Evolutionary conservation across 495 filamentous ascomycete genomes (phyloP).

Genomic region (Tuber brumale): DNA sequence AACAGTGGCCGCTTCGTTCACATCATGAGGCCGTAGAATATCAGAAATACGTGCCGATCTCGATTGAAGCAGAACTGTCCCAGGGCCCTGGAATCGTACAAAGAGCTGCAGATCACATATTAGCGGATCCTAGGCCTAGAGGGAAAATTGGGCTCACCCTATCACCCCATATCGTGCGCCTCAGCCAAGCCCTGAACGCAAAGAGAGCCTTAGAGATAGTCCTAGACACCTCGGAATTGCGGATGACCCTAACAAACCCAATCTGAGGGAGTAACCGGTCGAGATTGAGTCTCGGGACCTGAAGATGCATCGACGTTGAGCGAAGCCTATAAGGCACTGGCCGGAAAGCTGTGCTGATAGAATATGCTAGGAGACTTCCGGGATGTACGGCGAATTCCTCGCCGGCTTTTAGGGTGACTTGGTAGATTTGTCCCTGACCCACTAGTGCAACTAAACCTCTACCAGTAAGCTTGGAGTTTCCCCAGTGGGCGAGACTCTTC

Average conservation of each 20-base stretch:
- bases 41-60: conserved; percentile 69
- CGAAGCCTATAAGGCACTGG: conserved; percentile 80
- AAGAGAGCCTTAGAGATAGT: conserved; percentile 55
- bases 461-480: conserved; percentile 77
- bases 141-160: conserved; percentile 49
- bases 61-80: conserved; percentile 76
- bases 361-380: conserved; percentile 85
- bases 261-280: conserved; percentile 51
- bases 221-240: conserved; percentile 64
- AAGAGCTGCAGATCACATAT: conserved; percentile 56
- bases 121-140: neutral
- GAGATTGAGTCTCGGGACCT: conserved; percentile 60
- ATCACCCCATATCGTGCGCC: conserved; percentile 88
- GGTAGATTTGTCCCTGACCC: conserved; percentile 79
- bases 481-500: conserved; percentile 80
- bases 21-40: conserved; percentile 62
- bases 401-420: conserved; percentile 64
- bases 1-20: conserved; percentile 77
- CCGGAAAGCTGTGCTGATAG: conserved; percentile 53
- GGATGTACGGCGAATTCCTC: conserved; percentile 84
- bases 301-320: conserved; percentile 66
- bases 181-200: conserved; percentile 61
- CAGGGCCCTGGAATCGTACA: conserved; percentile 78
- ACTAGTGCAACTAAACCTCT: conserved; percentile 78
- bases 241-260: conserved; percentile 64